phyloP scores from a whole-genome alignment of 2,329 filamentous ascomycete species.

The Septoria linicola region DNA sequence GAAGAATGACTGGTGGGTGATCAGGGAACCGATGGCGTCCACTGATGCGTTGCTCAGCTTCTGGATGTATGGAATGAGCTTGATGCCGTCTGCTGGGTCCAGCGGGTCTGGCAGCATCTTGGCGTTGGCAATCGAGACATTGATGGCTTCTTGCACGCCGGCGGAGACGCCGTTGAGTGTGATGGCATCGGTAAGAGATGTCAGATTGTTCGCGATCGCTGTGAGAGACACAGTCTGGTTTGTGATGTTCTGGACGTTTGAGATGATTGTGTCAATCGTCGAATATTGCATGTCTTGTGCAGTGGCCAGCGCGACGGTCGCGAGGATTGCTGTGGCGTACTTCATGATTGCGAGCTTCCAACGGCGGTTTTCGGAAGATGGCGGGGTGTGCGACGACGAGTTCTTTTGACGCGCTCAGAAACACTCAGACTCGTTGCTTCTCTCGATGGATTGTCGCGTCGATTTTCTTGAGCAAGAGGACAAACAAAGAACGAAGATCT shows the following conservation, averaged over 20 bases:
- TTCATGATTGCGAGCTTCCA: neutral
- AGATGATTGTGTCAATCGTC: conserved; percentile 17
- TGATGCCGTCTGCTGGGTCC: conserved; percentile 14
- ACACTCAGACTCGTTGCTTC: neutral
- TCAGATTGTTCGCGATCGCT: conserved; percentile 4
- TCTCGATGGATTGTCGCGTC: neutral
- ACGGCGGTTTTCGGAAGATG: neutral
- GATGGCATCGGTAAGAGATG: conserved; percentile 3
- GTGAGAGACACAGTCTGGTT: conserved; percentile 2
- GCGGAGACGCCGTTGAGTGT: conserved; percentile 5
- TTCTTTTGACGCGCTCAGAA: neutral
- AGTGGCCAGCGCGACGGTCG: neutral
- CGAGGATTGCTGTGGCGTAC: neutral
- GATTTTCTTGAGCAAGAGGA: neutral
- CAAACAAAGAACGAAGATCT: neutral
- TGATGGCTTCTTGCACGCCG: conserved; percentile 15
- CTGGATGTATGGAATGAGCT: conserved; percentile 15
- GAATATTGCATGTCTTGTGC: conserved; percentile 1
- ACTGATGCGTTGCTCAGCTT: conserved; percentile 12
- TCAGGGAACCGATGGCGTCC: conserved; percentile 12
- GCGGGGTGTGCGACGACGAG: neutral
- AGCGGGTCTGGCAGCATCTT: conserved; percentile 8
- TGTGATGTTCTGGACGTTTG: conserved; percentile 18
- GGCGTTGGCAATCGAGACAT: conserved; percentile 12
- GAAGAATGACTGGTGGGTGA: conserved; percentile 14